phyloP scores from a whole-genome alignment of 202 grass and related monocot genomes.

The Setaria italica region DNA sequence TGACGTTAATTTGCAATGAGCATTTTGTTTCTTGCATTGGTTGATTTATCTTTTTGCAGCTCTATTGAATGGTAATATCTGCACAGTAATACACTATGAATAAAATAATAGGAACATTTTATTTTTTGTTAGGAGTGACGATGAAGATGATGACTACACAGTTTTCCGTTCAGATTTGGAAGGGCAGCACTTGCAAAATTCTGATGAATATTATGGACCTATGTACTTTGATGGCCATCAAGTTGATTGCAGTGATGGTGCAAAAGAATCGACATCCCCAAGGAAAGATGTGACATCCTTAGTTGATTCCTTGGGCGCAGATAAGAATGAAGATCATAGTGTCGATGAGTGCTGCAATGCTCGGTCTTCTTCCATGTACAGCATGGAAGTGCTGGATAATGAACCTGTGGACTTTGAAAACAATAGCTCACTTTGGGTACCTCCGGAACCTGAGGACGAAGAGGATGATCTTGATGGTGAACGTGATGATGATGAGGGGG shows the following conservation, averaged over 20 bases:
- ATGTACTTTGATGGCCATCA: constrained; percentile 62
- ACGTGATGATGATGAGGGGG: constrained; percentile 83
- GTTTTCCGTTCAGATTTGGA: constrained; percentile 67
- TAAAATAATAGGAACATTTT: constrained; percentile 25
- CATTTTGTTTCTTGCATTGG: constrained; percentile 14
- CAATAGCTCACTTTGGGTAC: constrained; percentile 75
- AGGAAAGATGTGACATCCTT: constrained; percentile 50
- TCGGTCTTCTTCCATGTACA: constrained; percentile 78
- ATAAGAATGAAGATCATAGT: constrained; percentile 67
- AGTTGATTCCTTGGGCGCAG: constrained; percentile 48
- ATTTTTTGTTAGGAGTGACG: constrained; percentile 74
- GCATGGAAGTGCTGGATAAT: constrained; percentile 72
- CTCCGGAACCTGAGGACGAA: constrained; percentile 90
- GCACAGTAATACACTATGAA: constrained; percentile 29
- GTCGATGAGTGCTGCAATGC: constrained; percentile 65
- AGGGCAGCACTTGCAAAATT: constrained; percentile 53
- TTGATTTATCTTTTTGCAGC: constrained; percentile 13
- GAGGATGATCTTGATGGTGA: constrained; percentile 80
- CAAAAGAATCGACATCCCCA: constrained; percentile 60
- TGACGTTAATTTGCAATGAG: constrained; percentile 12
- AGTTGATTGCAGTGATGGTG: constrained; percentile 49
- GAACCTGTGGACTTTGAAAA: constrained; percentile 93
- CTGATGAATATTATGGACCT: constrained; percentile 73
- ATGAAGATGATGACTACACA: constrained; percentile 87
- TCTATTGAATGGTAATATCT: constrained; percentile 18